Conservation (phyloP, 495 filamentous ascomycete genomes). For the Clohesyomyces aquaticus region DNA sequence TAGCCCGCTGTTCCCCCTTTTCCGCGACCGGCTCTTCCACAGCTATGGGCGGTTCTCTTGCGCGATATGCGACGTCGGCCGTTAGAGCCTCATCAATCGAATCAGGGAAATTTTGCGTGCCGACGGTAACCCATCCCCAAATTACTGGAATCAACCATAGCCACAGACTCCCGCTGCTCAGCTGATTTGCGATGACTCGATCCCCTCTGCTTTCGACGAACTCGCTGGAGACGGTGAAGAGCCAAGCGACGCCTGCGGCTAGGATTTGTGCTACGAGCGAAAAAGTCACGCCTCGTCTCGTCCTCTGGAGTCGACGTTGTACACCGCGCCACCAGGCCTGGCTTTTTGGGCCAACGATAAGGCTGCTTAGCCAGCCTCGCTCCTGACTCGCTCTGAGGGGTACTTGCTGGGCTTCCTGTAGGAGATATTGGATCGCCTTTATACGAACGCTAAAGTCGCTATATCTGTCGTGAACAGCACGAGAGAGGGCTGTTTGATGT, state of each 20-base stretch:
- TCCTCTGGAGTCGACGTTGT: conserved; percentile 17
- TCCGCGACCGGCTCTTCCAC: conserved; percentile 14
- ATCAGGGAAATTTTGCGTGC: conserved; percentile 24
- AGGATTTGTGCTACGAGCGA: conserved; percentile 36
- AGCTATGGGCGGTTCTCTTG: conserved; percentile 24
- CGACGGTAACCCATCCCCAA: conserved; percentile 37
- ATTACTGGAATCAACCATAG: conserved; percentile 39
- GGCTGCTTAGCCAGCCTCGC: conserved; percentile 35
- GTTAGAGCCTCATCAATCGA: conserved; percentile 31
- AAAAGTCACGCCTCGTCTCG: conserved; percentile 30
- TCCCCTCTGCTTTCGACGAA: conserved; percentile 29
- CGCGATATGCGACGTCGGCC: conserved; percentile 27
- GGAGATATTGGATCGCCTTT: conserved; percentile 26
- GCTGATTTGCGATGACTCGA: conserved; percentile 23
- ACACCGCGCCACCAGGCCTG: conserved; percentile 31
- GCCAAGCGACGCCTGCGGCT: conserved; percentile 30
- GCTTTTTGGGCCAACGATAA: conserved; percentile 37
- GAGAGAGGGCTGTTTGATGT: conserved; percentile 13
- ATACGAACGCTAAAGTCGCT: conserved; percentile 24
- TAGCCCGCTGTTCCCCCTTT: conserved; percentile 19
- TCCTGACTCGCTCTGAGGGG: conserved; percentile 30
- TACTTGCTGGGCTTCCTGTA: conserved; percentile 40
- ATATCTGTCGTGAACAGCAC: conserved; percentile 20
- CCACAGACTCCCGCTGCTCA: conserved; percentile 37
- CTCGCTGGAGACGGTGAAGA: conserved; percentile 30